Evolutionary conservation across 73 alveolate genomes (phyloP), one percentile per base, ranked within the genome.

Genomic region (Effrenium voratum): DNA sequence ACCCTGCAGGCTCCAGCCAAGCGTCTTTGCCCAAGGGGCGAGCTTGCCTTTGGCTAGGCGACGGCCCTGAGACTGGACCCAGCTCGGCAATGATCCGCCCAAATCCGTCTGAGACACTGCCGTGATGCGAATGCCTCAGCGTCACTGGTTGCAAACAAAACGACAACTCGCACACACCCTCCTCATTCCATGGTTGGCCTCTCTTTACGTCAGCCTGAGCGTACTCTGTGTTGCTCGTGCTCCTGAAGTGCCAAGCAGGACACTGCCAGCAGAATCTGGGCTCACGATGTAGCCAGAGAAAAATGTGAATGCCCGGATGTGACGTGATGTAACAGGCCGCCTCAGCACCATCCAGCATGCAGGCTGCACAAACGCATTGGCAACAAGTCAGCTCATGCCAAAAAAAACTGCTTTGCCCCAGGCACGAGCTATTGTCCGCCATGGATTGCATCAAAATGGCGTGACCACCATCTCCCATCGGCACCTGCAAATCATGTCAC

Each of bases 11-110:
- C n/a, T n/a, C n/a, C n/a, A n/a, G n/a, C n/a, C n/a, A n/a, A n/a
- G n/a, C n/a, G n/a, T n/a, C n/a, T n/a, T n/a, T n/a, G n/a, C n/a
- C n/a, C n/a, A n/a, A n/a, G n/a, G n/a, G n/a, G 49, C 75, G 36
- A 46, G n/a, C 92, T 82, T 82, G 49, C 73, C 49, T 49, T 82
- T 82, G n/a, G 92, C 92, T 73, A 82, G 49, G n/a, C 92, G 92
- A 2, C 92, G 92, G 46, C 92, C 92, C 75, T 82, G 92, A 26
- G 75, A 49, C 92, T 82, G 92, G 19, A 82, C 92, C 92, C 92
- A 82, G 26, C 52, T 73, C 22, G 92, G 92, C 36, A 82, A 49
- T 22, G 92, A 82, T 72, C 92, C 92, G 49, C 92, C 92, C n/a
- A 82, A 38, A 28, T 82, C 34, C 47, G 92, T 82, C 49, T 82